phyloP scores from a whole-genome alignment of 2,329 filamentous ascomycete genomes.

The Blumeriella jaapii region DNA sequence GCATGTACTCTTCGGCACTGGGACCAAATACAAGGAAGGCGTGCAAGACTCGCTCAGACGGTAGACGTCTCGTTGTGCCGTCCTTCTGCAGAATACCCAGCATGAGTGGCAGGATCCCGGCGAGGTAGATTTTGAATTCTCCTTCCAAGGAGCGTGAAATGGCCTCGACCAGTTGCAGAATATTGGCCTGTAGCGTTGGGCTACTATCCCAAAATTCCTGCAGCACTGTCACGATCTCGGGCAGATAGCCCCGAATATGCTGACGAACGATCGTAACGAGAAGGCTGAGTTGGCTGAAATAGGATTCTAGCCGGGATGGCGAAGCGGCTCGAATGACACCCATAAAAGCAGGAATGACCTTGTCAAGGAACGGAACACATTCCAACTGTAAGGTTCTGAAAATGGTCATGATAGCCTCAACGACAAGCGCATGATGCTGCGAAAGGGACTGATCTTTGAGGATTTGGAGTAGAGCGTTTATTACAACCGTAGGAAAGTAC shows the following conservation, averaged over 20 bases:
- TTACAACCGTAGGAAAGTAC: constrained; percentile 96
- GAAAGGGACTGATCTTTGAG: constrained; percentile 81
- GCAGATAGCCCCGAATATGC: constrained; percentile 85
- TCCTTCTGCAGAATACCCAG: constrained; percentile 88
- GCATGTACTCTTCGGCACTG: constrained; percentile 97
- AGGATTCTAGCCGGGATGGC: constrained; percentile 72
- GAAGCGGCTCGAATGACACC: constrained; percentile 76
- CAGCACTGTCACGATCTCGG: constrained; percentile 74
- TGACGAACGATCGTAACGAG: constrained; percentile 92
- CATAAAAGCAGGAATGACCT: constrained; percentile 90
- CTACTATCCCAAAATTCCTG: constrained; percentile 84
- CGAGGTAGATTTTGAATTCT: constrained; percentile 95
- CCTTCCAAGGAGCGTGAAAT: constrained; percentile 90
- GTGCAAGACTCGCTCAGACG: constrained; percentile 84
- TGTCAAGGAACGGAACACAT: constrained; percentile 86
- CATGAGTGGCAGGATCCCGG: constrained; percentile 82
- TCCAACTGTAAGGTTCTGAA: constrained; percentile 94
- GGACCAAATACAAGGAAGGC: constrained; percentile 93
- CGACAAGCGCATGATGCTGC: constrained; percentile 85
- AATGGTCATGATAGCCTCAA: constrained; percentile 97
- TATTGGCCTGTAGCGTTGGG: constrained; percentile 75
- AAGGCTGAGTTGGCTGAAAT: constrained; percentile 92
- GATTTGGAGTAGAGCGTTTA: constrained; percentile 87
- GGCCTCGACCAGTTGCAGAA: constrained; percentile 82
- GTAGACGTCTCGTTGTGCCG: constrained; percentile 57